A percentile compares a stretch with the other conserved stretches of the same genome.
These are phyloP conservation scores for Trichoderma atrobrunneum DNA, from an alignment of 2,329 filamentous ascomycete species.

Conservation along the genomic window DNA sequence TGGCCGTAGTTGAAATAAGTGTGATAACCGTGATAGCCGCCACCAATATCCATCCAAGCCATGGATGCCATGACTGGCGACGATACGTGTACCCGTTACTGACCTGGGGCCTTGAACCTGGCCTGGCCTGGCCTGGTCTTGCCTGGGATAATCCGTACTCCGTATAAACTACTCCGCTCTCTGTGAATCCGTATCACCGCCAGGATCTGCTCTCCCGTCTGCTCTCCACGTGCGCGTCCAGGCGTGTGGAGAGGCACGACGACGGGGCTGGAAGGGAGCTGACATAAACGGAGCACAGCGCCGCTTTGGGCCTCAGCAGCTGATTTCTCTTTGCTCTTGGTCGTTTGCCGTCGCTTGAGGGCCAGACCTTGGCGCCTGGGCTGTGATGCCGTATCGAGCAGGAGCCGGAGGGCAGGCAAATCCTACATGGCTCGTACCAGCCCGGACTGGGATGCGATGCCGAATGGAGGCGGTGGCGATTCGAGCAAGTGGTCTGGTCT, in stretches of 20 bases:
- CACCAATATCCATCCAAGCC: background rate
- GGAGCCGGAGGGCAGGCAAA: background rate
- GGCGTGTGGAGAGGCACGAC: background rate
- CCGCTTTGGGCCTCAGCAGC: constrained; percentile 1
- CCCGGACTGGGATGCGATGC: background rate
- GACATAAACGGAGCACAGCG: background rate
- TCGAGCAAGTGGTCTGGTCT: background rate
- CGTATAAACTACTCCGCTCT: background rate
- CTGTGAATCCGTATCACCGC: background rate
- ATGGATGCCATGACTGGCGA: background rate
- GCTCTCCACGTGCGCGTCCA: constrained; percentile 8
- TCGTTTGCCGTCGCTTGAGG: background rate
- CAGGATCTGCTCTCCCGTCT: constrained; percentile 3
- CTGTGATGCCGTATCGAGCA: constrained; percentile 5
- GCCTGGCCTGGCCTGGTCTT: background rate
- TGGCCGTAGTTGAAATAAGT: background rate
- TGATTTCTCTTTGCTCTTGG: background rate
- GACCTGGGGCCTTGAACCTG: background rate
- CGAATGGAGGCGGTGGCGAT: background rate
- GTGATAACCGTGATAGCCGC: constrained; percentile 13
- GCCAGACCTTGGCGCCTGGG: background rate
- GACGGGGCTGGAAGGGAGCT: background rate
- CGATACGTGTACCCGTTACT: background rate
- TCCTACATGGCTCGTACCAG: background rate
- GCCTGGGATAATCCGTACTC: background rate